phyloP scores from a whole-genome alignment of 805 yeast genomes.

The Teunomyces barrocoloradensis region DNA sequence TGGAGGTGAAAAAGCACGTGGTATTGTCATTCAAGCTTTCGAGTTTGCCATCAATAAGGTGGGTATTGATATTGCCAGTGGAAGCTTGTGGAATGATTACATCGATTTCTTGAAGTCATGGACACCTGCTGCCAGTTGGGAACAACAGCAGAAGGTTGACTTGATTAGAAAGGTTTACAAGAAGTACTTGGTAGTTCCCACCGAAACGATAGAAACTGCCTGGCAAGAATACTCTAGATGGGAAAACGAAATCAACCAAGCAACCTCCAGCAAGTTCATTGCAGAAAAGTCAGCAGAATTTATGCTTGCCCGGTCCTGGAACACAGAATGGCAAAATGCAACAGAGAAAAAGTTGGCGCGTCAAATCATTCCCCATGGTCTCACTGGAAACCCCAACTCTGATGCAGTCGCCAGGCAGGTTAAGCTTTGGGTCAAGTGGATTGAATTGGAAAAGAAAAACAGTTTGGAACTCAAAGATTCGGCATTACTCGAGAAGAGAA shows the following conservation, averaged over 20 bases:
- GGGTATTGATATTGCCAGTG: slow-evolving; percentile 73
- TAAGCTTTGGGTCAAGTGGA: slow-evolving; percentile 68
- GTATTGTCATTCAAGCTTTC: slow-evolving; percentile 73
- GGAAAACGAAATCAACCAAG: slow-evolving; percentile 72
- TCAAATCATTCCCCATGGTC: slow-evolving; percentile 28
- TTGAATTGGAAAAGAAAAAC: slow-evolving; percentile 74
- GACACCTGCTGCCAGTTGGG: slow-evolving; percentile 81
- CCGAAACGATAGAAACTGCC: slow-evolving; percentile 65
- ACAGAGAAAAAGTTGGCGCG: slow-evolving; percentile 50
- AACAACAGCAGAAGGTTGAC: slow-evolving; percentile 77
- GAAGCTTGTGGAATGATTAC: slow-evolving; percentile 78
- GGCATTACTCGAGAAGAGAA: slow-evolving; percentile 47
- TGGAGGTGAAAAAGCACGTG: slow-evolving; percentile 79
- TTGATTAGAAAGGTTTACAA: slow-evolving; percentile 70
- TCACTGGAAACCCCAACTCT: slow-evolving; percentile 16
- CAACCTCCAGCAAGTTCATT: slow-evolving; percentile 80
- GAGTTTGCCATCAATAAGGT: slow-evolving; percentile 77
- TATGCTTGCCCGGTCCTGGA: slow-evolving; percentile 81
- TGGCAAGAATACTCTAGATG: slow-evolving; percentile 83
- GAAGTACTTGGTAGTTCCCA: slow-evolving; percentile 71
- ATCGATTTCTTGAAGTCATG: slow-evolving; percentile 73
- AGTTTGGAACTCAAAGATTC: slow-evolving; percentile 58
- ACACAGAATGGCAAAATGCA: slow-evolving; percentile 63
- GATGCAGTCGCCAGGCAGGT: slow-evolving; percentile 40
- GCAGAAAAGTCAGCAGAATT: slow-evolving; percentile 80